These are phyloP conservation scores for Aspergillus hortae DNA, from an alignment of 2,329 filamentous ascomycete species.

Conservation along the genomic window DNA sequence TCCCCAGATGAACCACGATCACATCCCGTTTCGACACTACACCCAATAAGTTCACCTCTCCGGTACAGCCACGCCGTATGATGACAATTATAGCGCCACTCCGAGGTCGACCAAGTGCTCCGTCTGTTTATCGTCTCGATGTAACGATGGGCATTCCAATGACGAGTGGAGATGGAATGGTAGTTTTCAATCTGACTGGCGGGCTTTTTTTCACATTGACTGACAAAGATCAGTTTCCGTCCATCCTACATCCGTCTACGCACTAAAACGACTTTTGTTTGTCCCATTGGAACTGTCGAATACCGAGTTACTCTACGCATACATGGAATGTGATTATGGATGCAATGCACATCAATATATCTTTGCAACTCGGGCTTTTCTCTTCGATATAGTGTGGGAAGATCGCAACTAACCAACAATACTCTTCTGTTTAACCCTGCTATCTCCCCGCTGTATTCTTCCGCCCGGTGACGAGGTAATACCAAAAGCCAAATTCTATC, in stretches of 20 bases:
- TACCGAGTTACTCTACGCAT: no score
- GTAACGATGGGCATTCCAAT: constrained; percentile 36
- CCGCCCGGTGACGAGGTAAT: constrained; percentile 37
- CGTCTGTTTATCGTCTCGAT: constrained; percentile 25
- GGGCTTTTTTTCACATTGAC: not conserved
- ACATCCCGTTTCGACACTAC: not conserved
- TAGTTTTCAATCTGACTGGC: constrained; percentile 45
- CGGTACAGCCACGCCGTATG: constrained; percentile 18
- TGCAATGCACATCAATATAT: no score
- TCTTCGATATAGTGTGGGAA: no score
- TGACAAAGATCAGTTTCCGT: no score
- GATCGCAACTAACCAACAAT: no score
- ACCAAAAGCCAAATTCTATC: constrained; percentile 46
- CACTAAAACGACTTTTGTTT: no score
- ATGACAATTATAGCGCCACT: constrained; percentile 26
- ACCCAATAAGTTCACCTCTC: not conserved
- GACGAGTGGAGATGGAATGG: constrained; percentile 33
- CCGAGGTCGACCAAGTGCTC: constrained; percentile 26
- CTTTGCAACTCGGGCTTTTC: no score
- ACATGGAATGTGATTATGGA: no score
- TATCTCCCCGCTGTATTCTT: not conserved
- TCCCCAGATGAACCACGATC: not conserved
- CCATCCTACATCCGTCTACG: no score
- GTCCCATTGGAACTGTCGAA: no score
- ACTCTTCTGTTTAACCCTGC: not conserved